phyloP scores from a whole-genome alignment of 2,329 filamentous ascomycete genomes.

The Dothideomycetes sp. region DNA sequence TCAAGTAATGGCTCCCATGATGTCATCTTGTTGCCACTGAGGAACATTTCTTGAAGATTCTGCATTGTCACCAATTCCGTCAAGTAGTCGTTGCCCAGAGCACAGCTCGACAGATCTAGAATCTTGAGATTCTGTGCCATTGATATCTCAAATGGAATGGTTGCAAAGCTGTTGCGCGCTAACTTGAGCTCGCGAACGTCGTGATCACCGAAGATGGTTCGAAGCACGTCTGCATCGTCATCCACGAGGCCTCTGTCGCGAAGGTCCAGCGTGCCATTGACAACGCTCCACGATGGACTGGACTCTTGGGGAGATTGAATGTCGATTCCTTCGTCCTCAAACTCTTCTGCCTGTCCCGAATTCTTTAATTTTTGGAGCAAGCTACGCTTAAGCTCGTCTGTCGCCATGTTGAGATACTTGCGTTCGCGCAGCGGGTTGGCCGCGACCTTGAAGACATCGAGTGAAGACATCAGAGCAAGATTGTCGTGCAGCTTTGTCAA shows the following conservation, averaged over 20 bases:
- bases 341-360: slow-evolving; percentile 29
- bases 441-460: slow-evolving; percentile 66
- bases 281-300: slow-evolving; percentile 21
- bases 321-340: slow-evolving; percentile 17
- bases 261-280: slow-evolving; percentile 33
- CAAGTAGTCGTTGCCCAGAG: slow-evolving; percentile 54
- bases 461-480: slow-evolving; percentile 67
- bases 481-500: slow-evolving; percentile 66
- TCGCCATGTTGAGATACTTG: slow-evolving; percentile 71
- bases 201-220: slow-evolving; percentile 35
- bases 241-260: slow-evolving; percentile 30
- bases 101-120: slow-evolving; percentile 35
- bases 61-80: slow-evolving; percentile 51
- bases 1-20: slow-evolving; percentile 57
- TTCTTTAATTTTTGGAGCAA: slow-evolving; percentile 56
- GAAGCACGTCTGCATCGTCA: slow-evolving; percentile 31
- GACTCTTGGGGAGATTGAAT: slow-evolving; percentile 15
- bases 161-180: slow-evolving; percentile 65
- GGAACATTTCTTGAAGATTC: slow-evolving; percentile 64
- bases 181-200: slow-evolving; percentile 54
- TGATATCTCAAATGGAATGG: slow-evolving; percentile 59
- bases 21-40: slow-evolving; percentile 65
- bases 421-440: slow-evolving; percentile 89
- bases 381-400: slow-evolving; percentile 70
- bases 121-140: slow-evolving; percentile 58